phyloP scores from a whole-genome alignment of 805 yeast species.

The Myxozyma kluyveri region DNA sequence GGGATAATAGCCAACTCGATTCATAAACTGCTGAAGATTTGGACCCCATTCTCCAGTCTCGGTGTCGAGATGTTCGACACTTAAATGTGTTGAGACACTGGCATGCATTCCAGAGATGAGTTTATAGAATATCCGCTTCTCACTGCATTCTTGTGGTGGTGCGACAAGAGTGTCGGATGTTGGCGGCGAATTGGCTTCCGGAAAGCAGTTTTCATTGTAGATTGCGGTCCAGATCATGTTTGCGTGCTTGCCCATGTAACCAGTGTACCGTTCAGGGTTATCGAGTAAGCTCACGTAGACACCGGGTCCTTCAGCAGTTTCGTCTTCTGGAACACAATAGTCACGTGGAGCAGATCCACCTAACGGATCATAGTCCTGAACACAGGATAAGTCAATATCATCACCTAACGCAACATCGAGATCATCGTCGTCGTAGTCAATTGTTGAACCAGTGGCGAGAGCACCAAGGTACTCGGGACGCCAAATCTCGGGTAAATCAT shows the following conservation, averaged over 20 bases:
- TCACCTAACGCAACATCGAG: conserved; percentile 41
- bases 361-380: conserved; percentile 37
- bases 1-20: conserved; percentile 83
- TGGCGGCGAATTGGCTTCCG: conserved; percentile 30
- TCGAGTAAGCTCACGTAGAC: conserved; percentile 82
- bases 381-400: conserved; percentile 32
- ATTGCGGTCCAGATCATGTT: conserved; percentile 90
- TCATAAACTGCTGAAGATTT: conserved; percentile 75
- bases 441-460: conserved; percentile 36
- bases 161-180: conserved; percentile 32
- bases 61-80: conserved; percentile 74
- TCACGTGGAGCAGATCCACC: conserved; percentile 47
- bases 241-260: conserved; percentile 91
- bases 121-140: conserved; percentile 84
- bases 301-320: conserved; percentile 37
- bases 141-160: conserved; percentile 63
- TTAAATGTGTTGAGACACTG: conserved; percentile 86
- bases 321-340: conserved; percentile 47
- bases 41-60: conserved; percentile 81
- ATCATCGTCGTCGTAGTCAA: conserved; percentile 39
- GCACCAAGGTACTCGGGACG: conserved; percentile 68
- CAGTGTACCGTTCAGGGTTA: conserved; percentile 95
- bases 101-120: conserved; percentile 92
- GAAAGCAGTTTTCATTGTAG: conserved; percentile 87
- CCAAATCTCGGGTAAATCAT: conserved; percentile 67